A percentile compares a stretch with the other conserved stretches of the same genome.
phyloP scores from a whole-genome alignment of 2,329 filamentous ascomycete genomes.

The Phaeoacremonium minimum region DNA sequence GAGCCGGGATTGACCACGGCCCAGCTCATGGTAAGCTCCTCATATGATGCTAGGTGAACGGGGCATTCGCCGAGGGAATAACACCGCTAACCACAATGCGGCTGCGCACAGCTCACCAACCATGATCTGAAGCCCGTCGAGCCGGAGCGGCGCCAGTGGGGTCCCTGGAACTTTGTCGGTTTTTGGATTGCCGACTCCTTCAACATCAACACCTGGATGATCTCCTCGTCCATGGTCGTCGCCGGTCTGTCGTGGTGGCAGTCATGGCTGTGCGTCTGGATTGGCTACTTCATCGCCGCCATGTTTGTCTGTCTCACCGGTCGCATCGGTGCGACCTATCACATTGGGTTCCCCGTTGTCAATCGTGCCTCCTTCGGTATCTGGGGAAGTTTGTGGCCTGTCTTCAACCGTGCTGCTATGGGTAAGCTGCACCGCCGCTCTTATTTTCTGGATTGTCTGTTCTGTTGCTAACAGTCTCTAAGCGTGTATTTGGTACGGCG shows the following conservation, averaged over 20 bases:
- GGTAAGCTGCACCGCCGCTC: constrained; percentile 31
- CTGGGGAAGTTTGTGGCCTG: constrained; percentile 84
- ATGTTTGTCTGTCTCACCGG: constrained; percentile 74
- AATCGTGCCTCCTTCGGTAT: constrained; percentile 78
- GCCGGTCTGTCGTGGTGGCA: constrained; percentile 86
- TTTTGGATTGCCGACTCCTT: constrained; percentile 85
- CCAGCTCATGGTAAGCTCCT: constrained; percentile 66
- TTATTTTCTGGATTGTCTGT: constrained; percentile 5
- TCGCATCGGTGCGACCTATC: constrained; percentile 80
- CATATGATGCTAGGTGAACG: constrained; percentile 3
- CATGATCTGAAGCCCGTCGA: constrained; percentile 80
- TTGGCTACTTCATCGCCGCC: constrained; percentile 76
- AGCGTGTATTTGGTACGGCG: constrained; percentile 84
- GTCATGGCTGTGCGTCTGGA: constrained; percentile 82
- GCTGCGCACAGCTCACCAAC: constrained; percentile 61
- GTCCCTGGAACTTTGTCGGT: constrained; percentile 80
- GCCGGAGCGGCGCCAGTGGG: constrained; percentile 76
- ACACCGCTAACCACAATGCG: constrained; percentile 8
- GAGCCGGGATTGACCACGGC: constrained; percentile 74
- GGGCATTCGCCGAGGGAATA: constrained; percentile 1
- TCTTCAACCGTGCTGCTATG: constrained; percentile 85
- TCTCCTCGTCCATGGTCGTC: constrained; percentile 77
- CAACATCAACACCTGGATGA: constrained; percentile 95
- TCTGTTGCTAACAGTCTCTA: too few relatives aligned
- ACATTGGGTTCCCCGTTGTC: constrained; percentile 84